phyloP scores from a whole-genome alignment of 169 alveolate genomes.

The Eimeria praecox region DNA sequence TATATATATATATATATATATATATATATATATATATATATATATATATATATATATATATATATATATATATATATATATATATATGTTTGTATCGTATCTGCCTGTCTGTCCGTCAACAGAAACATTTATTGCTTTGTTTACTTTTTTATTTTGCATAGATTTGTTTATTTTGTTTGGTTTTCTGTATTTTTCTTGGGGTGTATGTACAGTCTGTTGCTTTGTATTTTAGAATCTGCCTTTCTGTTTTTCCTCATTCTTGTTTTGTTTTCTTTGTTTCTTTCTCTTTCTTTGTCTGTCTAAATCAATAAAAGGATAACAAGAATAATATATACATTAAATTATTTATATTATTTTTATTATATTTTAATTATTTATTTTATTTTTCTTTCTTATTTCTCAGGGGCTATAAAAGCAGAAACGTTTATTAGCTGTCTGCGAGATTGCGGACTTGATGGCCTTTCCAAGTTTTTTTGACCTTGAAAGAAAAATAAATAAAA shows the following conservation, averaged over 20 bases:
- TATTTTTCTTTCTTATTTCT: not conserved
- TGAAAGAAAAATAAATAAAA: not conserved
- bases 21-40: too few relatives aligned
- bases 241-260: not conserved
- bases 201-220: too few relatives aligned
- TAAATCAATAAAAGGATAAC: slow-evolving; percentile 14
- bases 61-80: too few relatives aligned
- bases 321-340: too few relatives aligned
- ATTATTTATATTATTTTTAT: too few relatives aligned
- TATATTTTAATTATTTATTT: not conserved
- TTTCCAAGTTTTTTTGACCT: not conserved
- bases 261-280: not conserved
- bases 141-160: not conserved
- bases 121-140: too few relatives aligned
- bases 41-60: too few relatives aligned
- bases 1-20: too few relatives aligned
- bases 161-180: not conserved
- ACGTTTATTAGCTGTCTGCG: slow-evolving; percentile 34
- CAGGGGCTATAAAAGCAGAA: slow-evolving; percentile 44
- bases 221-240: not conserved
- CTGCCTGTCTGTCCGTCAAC: too few relatives aligned
- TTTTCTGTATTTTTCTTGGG: not conserved
- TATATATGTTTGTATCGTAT: too few relatives aligned
- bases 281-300: not conserved
- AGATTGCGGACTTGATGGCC: slow-evolving; percentile 54